Evolutionary conservation across 495 filamentous ascomycete genomes (phyloP).

Genomic region (Oleoguttula mirabilis): DNA sequence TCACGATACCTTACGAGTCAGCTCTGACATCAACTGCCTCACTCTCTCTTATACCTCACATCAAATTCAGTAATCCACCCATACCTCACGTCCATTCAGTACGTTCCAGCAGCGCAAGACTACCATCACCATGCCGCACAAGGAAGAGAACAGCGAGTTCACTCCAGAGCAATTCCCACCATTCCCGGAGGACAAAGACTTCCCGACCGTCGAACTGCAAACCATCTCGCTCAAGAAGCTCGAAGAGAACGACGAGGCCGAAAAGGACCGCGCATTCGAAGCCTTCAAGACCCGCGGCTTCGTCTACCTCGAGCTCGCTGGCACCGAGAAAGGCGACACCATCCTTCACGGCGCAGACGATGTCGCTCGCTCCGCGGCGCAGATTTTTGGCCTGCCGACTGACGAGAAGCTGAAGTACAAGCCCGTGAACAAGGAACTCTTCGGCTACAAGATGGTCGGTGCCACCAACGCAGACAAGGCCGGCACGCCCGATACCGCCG

Average conservation of each 20-base stretch:
- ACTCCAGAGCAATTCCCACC: conserved; percentile 13
- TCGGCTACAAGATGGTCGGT: conserved; percentile 20
- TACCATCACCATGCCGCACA: conserved; percentile 20
- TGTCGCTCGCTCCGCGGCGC: conserved; percentile 11
- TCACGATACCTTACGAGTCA: too few relatives aligned
- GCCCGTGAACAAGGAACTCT: conserved; percentile 10
- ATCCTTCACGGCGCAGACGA: conserved; percentile 20
- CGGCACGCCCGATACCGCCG: conserved; percentile 17
- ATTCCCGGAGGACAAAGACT: conserved; percentile 12
- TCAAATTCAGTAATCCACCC: too few relatives aligned
- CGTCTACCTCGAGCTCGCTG: conserved; percentile 23
- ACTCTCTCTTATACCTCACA: too few relatives aligned
- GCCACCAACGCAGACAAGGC: conserved; percentile 17
- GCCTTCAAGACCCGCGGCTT: conserved; percentile 22
- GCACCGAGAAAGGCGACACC: conserved; percentile 15
- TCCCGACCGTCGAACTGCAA: conserved; percentile 15
- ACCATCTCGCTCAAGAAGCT: conserved; percentile 21
- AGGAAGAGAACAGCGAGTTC: conserved; percentile 15
- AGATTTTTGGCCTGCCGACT: conserved; percentile 3
- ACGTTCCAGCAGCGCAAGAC: too few relatives aligned
- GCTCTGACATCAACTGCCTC: too few relatives aligned
- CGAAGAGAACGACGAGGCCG: conserved; percentile 6
- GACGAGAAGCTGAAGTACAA: conserved; percentile 21
- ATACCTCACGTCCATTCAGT: too few relatives aligned
- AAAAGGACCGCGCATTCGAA: conserved; percentile 15